Conservation (phyloP, 257 asterid species). For the Solanum appendiculatum region DNA sequence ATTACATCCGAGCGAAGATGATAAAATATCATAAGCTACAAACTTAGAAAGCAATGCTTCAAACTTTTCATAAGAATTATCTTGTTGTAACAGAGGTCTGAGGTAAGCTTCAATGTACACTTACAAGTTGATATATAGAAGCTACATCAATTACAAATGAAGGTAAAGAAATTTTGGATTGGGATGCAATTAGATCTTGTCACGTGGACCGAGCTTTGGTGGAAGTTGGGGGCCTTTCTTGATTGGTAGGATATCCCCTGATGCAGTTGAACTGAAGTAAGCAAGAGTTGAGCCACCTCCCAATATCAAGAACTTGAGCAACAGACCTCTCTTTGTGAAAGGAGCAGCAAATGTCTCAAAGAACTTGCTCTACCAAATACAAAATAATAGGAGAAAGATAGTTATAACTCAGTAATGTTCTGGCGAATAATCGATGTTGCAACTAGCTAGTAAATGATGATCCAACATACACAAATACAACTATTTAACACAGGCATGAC, state of each 20-base stretch:
- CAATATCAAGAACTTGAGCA: conserved; percentile 90
- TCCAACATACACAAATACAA: not conserved
- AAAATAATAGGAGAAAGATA: not conserved
- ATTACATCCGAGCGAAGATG: not conserved
- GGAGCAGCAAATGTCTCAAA: conserved; percentile 97
- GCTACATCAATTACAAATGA: conserved; percentile 18
- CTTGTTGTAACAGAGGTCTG: conserved; percentile 4
- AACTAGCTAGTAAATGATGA: not conserved
- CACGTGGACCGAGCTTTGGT: conserved; percentile 76
- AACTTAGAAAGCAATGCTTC: not conserved
- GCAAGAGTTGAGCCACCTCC: conserved; percentile 87
- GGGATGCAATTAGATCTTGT: conserved; percentile 42
- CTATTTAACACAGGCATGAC: not conserved
- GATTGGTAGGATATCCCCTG: conserved; percentile 83
- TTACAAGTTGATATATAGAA: conserved; percentile 37
- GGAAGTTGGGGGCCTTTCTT: conserved; percentile 95
- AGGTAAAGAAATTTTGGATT: conserved; percentile 1
- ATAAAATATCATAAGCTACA: not conserved
- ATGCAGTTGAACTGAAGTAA: conserved; percentile 72
- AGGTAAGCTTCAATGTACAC: conserved; percentile 32
- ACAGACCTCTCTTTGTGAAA: conserved; percentile 89
- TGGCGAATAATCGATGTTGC: not conserved
- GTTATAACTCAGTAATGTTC: not conserved
- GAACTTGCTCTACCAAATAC: conserved; percentile 72
- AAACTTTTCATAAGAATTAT: not conserved